phyloP scores from a whole-genome alignment of 305 asterid genomes.

The Fraxinus floribunda region DNA sequence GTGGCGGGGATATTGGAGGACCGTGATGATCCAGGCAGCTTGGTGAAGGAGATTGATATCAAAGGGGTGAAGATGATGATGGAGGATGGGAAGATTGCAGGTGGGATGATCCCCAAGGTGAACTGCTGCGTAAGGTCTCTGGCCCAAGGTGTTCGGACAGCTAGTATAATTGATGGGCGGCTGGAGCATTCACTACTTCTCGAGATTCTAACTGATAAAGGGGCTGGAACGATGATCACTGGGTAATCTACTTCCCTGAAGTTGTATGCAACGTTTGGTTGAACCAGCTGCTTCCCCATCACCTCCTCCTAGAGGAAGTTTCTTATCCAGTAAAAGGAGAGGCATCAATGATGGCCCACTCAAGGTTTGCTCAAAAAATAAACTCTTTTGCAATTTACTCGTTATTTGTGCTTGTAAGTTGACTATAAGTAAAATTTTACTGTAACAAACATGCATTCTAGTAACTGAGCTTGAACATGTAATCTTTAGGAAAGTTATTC shows the following conservation, averaged over 20 bases:
- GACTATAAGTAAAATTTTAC: background rate
- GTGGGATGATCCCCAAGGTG: constrained; percentile 93
- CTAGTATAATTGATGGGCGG: constrained; percentile 78
- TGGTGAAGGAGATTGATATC: constrained; percentile 75
- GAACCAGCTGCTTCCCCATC: background rate
- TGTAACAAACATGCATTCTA: background rate
- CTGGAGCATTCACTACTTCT: constrained; percentile 76
- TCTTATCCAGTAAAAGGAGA: background rate
- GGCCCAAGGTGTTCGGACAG: constrained; percentile 83
- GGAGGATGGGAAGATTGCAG: constrained; percentile 61
- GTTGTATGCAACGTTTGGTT: background rate
- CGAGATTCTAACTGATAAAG: constrained; percentile 82
- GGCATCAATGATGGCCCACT: background rate
- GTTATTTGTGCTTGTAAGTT: background rate
- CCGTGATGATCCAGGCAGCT: constrained; percentile 53
- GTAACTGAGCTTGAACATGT: background rate
- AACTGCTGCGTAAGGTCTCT: constrained; percentile 75
- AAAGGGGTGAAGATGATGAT: constrained; percentile 79
- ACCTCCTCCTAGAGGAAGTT: background rate
- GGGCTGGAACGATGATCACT: constrained; percentile 91
- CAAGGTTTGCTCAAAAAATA: background rate
- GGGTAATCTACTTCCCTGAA: constrained; percentile 36
- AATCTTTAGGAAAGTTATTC: background rate
- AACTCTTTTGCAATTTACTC: background rate
- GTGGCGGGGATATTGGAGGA: constrained; percentile 72